These are phyloP conservation scores for Fraxinus cuspidata DNA, from an alignment of 257 asterid species.

Conservation along the genomic window DNA sequence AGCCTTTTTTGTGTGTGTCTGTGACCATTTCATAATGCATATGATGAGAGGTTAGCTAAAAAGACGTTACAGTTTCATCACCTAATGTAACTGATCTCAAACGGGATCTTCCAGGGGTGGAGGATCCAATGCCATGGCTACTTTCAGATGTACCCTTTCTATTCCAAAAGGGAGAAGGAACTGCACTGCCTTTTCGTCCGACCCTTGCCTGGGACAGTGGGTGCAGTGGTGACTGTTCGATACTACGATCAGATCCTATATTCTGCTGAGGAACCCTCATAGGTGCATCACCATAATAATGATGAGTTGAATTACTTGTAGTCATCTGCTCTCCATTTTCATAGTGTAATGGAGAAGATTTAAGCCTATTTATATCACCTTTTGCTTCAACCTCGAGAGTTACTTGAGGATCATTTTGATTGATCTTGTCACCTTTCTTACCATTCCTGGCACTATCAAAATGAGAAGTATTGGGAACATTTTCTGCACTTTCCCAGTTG, in stretches of 20 bases:
- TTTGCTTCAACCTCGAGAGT: conserved; percentile 36
- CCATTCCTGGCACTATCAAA: conserved; percentile 69
- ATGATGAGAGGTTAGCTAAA: neutral
- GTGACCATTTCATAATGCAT: neutral
- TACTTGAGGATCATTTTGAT: conserved; percentile 50
- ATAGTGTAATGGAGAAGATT: conserved; percentile 50
- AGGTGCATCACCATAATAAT: no score
- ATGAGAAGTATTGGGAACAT: conserved; percentile 37
- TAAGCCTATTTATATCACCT: conserved; percentile 49
- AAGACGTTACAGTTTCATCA: conserved; percentile 67
- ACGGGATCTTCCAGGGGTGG: conserved; percentile 86
- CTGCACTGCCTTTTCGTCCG: conserved; percentile 53
- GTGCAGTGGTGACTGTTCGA: conserved; percentile 75
- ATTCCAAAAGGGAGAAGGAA: conserved; percentile 88
- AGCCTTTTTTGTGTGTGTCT: no score
- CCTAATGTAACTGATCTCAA: conserved; percentile 71
- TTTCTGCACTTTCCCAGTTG: no score
- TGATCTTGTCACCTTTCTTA: conserved; percentile 42
- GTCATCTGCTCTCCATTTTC: conserved; percentile 35
- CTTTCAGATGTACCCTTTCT: conserved; percentile 67
- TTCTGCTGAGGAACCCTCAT: conserved; percentile 48
- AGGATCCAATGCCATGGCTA: conserved; percentile 60
- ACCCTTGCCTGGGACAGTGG: conserved; percentile 43
- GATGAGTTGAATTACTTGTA: no score
- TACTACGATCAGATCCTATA: conserved; percentile 64